Conservation (phyloP, 306 rosid species). For the Geum urbanum region DNA sequence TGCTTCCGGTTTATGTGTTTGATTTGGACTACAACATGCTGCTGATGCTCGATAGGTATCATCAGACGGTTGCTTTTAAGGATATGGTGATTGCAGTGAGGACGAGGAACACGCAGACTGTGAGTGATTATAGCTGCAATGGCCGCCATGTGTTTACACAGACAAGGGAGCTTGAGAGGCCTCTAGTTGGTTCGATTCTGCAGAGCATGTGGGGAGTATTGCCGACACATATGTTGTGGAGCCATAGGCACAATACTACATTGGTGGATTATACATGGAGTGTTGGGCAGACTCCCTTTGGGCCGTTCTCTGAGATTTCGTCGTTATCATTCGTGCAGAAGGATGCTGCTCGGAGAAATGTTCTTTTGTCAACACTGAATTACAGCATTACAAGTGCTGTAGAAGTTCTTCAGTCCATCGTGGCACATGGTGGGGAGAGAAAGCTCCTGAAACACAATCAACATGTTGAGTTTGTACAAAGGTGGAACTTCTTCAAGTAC, state of each 20-base stretch:
- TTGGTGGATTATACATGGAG: constrained; percentile 96
- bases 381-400: constrained; percentile 57
- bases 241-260: constrained; percentile 77
- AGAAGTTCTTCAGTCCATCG: constrained; percentile 64
- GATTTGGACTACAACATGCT: constrained; percentile 56
- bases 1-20: constrained; percentile 83
- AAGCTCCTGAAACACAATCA: constrained; percentile 70
- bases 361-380: constrained; percentile 73
- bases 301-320: constrained; percentile 74
- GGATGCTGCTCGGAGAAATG: constrained; percentile 87
- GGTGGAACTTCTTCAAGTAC: constrained; percentile 82
- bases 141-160: constrained; percentile 73
- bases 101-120: constrained; percentile 77
- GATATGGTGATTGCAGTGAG: constrained; percentile 97
- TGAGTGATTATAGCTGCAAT: constrained; percentile 90
- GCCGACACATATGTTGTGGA: constrained; percentile 84
- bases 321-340: constrained; percentile 84
- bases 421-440: constrained; percentile 76
- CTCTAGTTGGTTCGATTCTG: constrained; percentile 82
- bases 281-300: constrained; percentile 91
- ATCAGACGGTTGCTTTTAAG: constrained; percentile 82
- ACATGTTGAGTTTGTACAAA: constrained; percentile 61
- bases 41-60: constrained; percentile 77
- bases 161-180: constrained; percentile 75
- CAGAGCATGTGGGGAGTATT: constrained; percentile 99